Base-by-base conservation (phyloP, 768 basidiomycete species). In the Tricholoma sp. region DNA sequence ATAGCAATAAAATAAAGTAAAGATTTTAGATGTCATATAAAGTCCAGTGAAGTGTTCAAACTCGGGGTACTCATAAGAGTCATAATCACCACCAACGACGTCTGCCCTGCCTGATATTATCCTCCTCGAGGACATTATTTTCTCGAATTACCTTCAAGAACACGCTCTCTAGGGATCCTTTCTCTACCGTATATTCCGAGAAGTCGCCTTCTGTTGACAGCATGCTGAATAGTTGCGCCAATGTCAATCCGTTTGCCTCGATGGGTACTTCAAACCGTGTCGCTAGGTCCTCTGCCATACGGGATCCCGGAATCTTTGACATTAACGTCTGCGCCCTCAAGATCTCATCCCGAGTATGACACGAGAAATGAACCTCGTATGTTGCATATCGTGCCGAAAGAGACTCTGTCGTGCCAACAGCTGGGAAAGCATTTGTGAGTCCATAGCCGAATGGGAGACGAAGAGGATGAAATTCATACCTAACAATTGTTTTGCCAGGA, bases 291-390 rank as follows among this genome's bases (percentile, higher is more conserved):
- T 89, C 85, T 4, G 83, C 83, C 73, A 83, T 80, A 3, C 81
- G 77, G 14, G 85, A 79, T 7, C 83, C 84, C 2, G 87, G 86
- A 60, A 83, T 81, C 3, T 69, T 75, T 5, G 81, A 63, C 85
- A 89, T 87, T 39, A 88, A 71, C 2, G 75, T 68, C 46, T 83
- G 84, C 5, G 86, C 85, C 58, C 75, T 76, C 5, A 69, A 62
- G 14, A 82, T 72, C 39, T 88, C 86, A 55, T 85, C 84, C 8
- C 84, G 76, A 0, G 81, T 83, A 0, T 81, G 82, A 59, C 84
- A 85, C 1, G 81, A 79, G 66, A 91, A 85, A 67, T 91, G 89
- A 18, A 90, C 83, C 63, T 90, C 88, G 67, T 92, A 91, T 1
- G 78, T 82, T 7, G 84, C 83, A 65, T 90, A 86, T 18, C 87